These are phyloP conservation scores for Anacardium occidentale DNA, from an alignment of 345 rosid species.

Conservation along the genomic window DNA sequence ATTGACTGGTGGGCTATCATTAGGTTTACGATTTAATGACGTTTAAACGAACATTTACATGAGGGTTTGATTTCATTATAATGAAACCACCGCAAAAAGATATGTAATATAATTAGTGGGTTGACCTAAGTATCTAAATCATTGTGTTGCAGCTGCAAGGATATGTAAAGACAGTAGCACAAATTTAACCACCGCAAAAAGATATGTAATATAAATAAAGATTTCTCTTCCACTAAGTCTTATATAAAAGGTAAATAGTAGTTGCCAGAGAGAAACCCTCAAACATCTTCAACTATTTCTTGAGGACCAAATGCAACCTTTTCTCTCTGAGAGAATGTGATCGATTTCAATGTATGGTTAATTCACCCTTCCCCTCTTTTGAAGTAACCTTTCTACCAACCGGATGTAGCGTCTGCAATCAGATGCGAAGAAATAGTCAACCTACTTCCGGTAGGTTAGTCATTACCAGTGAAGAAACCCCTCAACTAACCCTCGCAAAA, in stretches of 20 bases:
- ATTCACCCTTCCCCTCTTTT: conserved; percentile 24
- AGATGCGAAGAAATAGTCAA: conserved; percentile 13
- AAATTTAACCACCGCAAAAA: not conserved
- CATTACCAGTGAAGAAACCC: conserved; percentile 13
- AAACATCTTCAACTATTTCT: no score
- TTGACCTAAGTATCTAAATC: not conserved
- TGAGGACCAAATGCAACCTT: no score
- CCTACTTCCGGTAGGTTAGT: conserved; percentile 18
- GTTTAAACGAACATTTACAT: not conserved
- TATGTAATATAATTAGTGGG: no score
- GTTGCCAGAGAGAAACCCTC: no score
- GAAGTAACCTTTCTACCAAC: conserved; percentile 16
- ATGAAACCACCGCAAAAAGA: no score
- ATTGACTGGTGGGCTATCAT: no score
- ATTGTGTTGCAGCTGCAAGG: not conserved
- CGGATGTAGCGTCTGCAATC: not conserved
- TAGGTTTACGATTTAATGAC: not conserved
- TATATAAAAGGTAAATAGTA: not conserved
- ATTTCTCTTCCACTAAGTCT: not conserved
- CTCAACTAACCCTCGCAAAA: conserved; percentile 26
- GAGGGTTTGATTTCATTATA: not conserved
- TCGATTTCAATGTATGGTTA: conserved; percentile 1
- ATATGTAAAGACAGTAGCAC: not conserved
- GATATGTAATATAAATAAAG: no score
- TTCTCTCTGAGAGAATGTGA: not conserved